Evolutionary conservation across 345 rosid species (phyloP), one percentile per base, ranked within the genome.

Genomic region (Citrus inodora): DNA sequence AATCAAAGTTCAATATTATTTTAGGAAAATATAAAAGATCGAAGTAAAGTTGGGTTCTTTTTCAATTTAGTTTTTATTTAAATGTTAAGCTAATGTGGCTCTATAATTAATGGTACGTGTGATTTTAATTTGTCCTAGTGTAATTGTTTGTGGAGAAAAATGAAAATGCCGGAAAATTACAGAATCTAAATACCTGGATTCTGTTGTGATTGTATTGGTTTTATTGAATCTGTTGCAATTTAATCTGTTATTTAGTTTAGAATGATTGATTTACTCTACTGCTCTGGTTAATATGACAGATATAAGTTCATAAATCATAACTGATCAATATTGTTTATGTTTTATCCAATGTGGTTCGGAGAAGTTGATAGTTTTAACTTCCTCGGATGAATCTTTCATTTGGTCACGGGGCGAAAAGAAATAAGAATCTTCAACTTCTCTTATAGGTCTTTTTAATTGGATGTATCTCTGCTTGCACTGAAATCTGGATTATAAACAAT

Each of bases 21-120:
- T 38, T 62, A 11, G 14, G 14, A 42, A 11, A 42, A 42, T 42
- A 42, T 40, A 10, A 10, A 40, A 66, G 74, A 62, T 67, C 48
- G 56, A 48, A 77, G 60, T 61, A 9, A 74, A 17, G 35, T 63
- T 61, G 71, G 76, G 48, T 73, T 10, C 9, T 69, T 70, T 60
- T 33, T 71, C 71, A 14, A 38, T 60, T 70, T 60, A 62, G 3
- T 27, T 28, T 32, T 25, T 46, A 35, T 63, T 60, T n/a, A 4
- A 33, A 66, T 33, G 40, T 35, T 66, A 33, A 21, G 40, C 4
- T 66, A 35, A 25, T 27, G 17, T 25, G 16, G 27, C 7, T 16
- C 7, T 16, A 40, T n/a, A 9, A 0, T 16, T 70, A 27, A 19
- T 25, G 73, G 22, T 16, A 30, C 5, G 21, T 19, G 24, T 46